phyloP scores from a whole-genome alignment of 2,329 filamentous ascomycete species.

The Epichloe glyceriae region DNA sequence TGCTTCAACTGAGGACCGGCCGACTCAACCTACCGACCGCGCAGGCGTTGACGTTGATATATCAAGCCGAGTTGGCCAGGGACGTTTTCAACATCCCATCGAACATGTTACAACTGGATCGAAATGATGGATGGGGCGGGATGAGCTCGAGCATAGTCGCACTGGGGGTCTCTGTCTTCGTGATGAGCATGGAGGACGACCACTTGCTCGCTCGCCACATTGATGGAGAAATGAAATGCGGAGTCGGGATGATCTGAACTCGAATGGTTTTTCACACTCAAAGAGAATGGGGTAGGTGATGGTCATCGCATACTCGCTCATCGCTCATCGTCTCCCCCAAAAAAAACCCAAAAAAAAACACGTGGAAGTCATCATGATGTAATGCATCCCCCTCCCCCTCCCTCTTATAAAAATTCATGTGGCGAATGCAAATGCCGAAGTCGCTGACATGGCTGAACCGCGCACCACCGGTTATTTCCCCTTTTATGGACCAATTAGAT shows the following conservation, averaged over 20 bases:
- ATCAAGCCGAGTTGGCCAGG: conserved; percentile 3
- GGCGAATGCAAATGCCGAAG: too few species aligned
- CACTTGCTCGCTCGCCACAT: not conserved
- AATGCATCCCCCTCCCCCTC: not conserved
- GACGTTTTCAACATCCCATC: not conserved
- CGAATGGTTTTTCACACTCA: too few species aligned
- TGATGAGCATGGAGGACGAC: not conserved
- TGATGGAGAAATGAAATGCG: not conserved
- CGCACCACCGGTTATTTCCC: too few species aligned
- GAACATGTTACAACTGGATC: not conserved
- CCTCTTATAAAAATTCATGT: not conserved
- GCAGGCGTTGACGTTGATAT: conserved; percentile 2
- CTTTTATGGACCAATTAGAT: too few species aligned
- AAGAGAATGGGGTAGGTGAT: too few species aligned
- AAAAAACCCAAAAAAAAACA: too few species aligned
- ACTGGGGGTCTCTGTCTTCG: not conserved
- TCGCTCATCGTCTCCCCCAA: too few species aligned
- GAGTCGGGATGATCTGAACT: not conserved
- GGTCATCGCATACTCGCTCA: too few species aligned
- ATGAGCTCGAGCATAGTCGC: not conserved
- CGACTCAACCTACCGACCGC: not conserved
- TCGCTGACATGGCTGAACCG: too few species aligned
- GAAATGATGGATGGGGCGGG: not conserved
- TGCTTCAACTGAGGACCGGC: not conserved
- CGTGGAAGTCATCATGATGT: not conserved